A percentile compares a stretch with the other conserved stretches of the same genome.
Conservation (phyloP, 2,329 filamentous ascomycete species). For the Microdochium nivale region DNA sequence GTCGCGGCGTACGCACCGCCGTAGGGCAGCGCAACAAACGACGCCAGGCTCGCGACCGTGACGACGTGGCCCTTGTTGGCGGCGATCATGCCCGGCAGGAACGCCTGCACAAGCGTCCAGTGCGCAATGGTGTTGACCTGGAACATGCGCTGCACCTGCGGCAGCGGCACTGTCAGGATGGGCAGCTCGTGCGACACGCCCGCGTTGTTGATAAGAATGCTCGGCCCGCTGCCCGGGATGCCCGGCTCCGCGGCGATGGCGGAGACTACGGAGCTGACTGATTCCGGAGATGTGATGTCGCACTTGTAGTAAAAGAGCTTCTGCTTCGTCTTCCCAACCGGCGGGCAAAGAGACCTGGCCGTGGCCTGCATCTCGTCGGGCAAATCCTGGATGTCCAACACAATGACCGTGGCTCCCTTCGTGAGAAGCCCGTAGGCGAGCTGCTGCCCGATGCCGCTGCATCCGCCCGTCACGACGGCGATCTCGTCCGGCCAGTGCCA, state of each 20-base stretch:
- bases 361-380: constrained; percentile 15
- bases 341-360: neutral
- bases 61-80: constrained; percentile 43
- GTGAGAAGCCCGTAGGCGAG: constrained; percentile 22
- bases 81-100: constrained; percentile 37
- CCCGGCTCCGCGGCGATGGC: constrained; percentile 22
- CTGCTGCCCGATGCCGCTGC: constrained; percentile 25
- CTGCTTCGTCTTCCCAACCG: constrained; percentile 11
- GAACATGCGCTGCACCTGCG: constrained; percentile 31
- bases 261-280: constrained; percentile 32
- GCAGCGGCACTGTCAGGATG: constrained; percentile 30
- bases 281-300: constrained; percentile 37
- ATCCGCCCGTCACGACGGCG: constrained; percentile 16
- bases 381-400: constrained; percentile 24
- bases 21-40: constrained; percentile 33
- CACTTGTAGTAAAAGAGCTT: constrained; percentile 28
- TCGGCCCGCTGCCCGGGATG: constrained; percentile 15
- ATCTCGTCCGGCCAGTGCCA: constrained; percentile 18
- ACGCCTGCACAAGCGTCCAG: constrained; percentile 35
- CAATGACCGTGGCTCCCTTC: constrained; percentile 26
- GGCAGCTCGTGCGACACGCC: constrained; percentile 29
- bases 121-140: constrained; percentile 38
- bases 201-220: constrained; percentile 30
- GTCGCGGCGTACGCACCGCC: constrained; percentile 42
- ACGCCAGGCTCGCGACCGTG: constrained; percentile 43